Base-by-base conservation (phyloP, 75 land plant species). In the Larix kaempferi region DNA sequence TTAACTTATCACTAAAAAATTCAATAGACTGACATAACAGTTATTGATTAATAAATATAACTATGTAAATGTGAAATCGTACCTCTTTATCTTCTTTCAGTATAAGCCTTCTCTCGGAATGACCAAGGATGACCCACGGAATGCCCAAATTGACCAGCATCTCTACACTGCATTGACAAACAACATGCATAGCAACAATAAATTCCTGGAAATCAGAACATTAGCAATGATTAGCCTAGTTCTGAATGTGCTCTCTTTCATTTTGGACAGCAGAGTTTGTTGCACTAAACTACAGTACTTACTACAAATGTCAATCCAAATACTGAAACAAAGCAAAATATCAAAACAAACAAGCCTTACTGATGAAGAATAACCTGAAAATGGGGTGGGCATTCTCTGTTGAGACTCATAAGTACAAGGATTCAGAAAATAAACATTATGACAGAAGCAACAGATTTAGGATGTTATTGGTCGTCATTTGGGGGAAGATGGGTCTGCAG, bases 101-200 rank as follows among this genome's bases (percentile, higher is more conserved):
- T 17, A 91, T 27, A 22, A 76, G 33, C 66, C 98, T 84, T 83
- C 98, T 87, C 77, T 95, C 98, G 64, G 98, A 95, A 71, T 95
- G 98, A 23, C 98, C 98, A 23, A 95, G 83, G 59, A 95, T 93
- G 16, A 95, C 98, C 98, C 98, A 95, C 26, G 95, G 98, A 66
- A 95, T 80, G 39, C 76, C 77, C 78, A 95, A 76, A 71, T 91
- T 90, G 72, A 82, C 81, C 81, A 95, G 88, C 95, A 95, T 95
- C 89, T 95, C 98, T 57, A 91, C 93, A 80, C 98, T 95, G 84
- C 75, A 76, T 58, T 6, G 26, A 76, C 65, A 80, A 77, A 25
- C 29, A 4, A 39, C 6, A 6, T 12, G 27, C 71, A 60, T 19
- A 21, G 16, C 17, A 76, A 12, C 21, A n/a, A 0, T 37, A 17